Evolutionary conservation across 2,329 filamentous ascomycete genomes (phyloP).

Genomic region (Colletotrichum cordylinicola): DNA sequence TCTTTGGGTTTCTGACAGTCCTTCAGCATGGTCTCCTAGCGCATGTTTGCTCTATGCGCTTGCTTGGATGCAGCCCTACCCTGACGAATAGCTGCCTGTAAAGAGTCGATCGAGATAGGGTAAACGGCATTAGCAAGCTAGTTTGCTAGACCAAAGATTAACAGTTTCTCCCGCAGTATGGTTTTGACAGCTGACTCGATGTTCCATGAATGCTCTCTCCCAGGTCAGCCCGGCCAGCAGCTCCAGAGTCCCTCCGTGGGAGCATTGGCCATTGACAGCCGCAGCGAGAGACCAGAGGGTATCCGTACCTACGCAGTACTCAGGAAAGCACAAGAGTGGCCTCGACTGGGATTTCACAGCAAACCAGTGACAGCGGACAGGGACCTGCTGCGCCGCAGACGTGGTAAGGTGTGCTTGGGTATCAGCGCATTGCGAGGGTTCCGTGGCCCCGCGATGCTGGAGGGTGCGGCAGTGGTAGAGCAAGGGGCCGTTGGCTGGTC

Average conservation of each 20-base stretch:
- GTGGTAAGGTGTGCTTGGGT: constrained; percentile 11
- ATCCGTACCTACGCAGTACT: background rate
- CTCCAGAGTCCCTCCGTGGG: background rate
- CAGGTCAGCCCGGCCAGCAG: background rate
- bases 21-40: background rate
- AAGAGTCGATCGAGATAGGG: background rate
- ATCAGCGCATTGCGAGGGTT: background rate
- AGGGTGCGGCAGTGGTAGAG: background rate
- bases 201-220: background rate
- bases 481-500: constrained; percentile 4
- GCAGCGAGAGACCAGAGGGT: background rate
- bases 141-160: background rate
- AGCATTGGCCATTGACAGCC: background rate
- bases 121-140: background rate
- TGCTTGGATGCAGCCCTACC: background rate
- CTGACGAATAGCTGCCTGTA: background rate
- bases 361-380: background rate
- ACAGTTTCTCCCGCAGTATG: background rate
- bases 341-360: background rate
- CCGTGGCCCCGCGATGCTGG: background rate
- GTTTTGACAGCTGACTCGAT: background rate
- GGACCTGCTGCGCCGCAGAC: background rate
- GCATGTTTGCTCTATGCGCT: background rate
- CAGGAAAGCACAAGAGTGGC: background rate
- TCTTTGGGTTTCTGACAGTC: background rate